Conservation (phyloP, 2,329 filamentous ascomycete genomes). For the Ilyonectria sp. region DNA sequence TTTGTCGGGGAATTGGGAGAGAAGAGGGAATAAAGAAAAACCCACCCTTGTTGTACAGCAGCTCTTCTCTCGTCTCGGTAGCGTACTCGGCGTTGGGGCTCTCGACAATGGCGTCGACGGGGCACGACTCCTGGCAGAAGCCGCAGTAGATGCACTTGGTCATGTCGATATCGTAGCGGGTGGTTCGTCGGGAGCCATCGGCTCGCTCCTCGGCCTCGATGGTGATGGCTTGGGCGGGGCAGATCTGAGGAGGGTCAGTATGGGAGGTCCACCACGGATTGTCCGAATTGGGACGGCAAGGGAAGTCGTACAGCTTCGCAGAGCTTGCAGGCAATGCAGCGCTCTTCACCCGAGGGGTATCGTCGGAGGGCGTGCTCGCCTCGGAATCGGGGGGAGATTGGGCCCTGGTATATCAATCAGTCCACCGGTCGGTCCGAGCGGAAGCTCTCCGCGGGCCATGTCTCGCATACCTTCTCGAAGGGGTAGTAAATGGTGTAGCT, state of each 20-base stretch:
- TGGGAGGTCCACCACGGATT: background rate
- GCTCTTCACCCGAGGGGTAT: conserved; percentile 97
- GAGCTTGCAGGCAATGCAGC: conserved; percentile 99
- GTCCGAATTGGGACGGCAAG: background rate
- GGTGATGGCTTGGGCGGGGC: conserved; percentile 97
- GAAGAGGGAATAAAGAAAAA: conserved; percentile 25
- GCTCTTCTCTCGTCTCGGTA: conserved; percentile 85
- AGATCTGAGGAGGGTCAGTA: conserved; percentile 70
- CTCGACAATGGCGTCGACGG: conserved; percentile 90
- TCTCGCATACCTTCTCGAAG: conserved; percentile 84
- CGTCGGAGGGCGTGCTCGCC: conserved; percentile 97
- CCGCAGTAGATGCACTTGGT: conserved; percentile 99
- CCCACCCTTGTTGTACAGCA: conserved; percentile 92
- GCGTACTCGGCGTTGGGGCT: conserved; percentile 75
- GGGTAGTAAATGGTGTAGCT: conserved; percentile 99
- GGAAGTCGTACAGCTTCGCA: conserved; percentile 82
- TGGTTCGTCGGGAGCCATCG: conserved; percentile 94
- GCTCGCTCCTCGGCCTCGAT: conserved; percentile 99
- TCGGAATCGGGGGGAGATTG: conserved; percentile 97
- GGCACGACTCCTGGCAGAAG: conserved; percentile 98
- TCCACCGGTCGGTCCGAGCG: conserved; percentile 18
- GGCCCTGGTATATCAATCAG: conserved; percentile 70
- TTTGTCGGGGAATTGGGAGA: background rate
- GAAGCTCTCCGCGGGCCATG: background rate
- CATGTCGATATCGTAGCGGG: conserved; percentile 99